These are phyloP conservation scores for Albugo laibachii DNA, from an alignment of 352 stramenopile genomes.

Conservation along the genomic window DNA sequence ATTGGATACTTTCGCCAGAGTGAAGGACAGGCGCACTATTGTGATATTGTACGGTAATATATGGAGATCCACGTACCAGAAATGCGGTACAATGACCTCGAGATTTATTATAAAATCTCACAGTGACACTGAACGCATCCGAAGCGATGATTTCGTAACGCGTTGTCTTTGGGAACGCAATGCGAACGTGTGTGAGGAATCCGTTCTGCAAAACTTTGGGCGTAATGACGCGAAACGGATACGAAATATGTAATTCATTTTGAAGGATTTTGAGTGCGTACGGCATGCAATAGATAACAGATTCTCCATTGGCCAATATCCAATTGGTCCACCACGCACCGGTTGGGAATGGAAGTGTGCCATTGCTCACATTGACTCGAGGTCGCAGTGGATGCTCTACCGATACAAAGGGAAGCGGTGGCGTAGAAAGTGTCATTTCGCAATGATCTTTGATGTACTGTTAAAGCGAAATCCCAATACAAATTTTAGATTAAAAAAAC, in stretches of 20 bases:
- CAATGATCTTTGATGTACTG: too few species aligned
- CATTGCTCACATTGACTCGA: conserved; percentile 4
- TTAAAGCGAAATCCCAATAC: too few species aligned
- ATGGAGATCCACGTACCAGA: conserved; percentile 64
- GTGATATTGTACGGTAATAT: conserved; percentile 49
- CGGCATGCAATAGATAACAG: conserved; percentile 36
- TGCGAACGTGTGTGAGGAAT: conserved; percentile 43
- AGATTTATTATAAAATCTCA: conserved; percentile 24
- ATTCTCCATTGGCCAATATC: conserved; percentile 37
- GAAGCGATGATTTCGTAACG: conserved; percentile 41
- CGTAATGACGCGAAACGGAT: conserved; percentile 61
- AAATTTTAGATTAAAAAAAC: too few species aligned
- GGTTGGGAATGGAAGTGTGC: conserved; percentile 38
- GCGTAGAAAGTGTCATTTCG: too few species aligned
- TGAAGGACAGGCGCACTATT: conserved; percentile 30
- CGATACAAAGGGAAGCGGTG: too few species aligned
- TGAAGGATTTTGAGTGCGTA: conserved; percentile 36
- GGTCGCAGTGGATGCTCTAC: conserved; percentile 10
- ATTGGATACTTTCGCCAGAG: conserved; percentile 21
- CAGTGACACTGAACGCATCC: conserved; percentile 39
- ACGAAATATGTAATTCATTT: conserved; percentile 44
- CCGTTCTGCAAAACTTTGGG: conserved; percentile 35
- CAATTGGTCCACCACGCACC: conserved; percentile 71
- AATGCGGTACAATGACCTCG: conserved; percentile 16
- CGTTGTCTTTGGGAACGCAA: conserved; percentile 7